Evolutionary conservation across 1,139 yeast species (phyloP).

Genomic region (Arxiozyma heterogenica): DNA sequence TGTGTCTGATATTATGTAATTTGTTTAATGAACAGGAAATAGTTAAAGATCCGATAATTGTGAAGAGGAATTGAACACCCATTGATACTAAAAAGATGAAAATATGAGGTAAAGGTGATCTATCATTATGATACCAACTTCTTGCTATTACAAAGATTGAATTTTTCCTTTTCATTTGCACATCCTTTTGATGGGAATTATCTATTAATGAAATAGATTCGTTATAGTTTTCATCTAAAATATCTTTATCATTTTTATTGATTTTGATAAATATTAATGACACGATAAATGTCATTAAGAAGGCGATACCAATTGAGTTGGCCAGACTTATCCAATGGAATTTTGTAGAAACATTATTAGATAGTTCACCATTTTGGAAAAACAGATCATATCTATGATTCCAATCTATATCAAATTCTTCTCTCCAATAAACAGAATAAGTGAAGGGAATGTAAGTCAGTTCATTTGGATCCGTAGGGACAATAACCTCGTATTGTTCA

Average conservation of each 20-base stretch:
- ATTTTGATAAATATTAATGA: conserved; percentile 12
- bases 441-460: conserved; percentile 56
- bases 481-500: conserved; percentile 43
- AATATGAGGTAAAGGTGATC: conserved; percentile 9
- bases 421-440: conserved; percentile 84
- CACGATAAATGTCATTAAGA: conserved; percentile 17
- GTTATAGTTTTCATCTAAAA: not conserved
- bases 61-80: conserved; percentile 64
- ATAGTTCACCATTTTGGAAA: conserved; percentile 43
- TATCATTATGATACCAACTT: conserved; percentile 15
- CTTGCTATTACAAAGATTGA: conserved; percentile 8
- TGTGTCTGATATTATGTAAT: conserved; percentile 56
- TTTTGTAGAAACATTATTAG: conserved; percentile 13
- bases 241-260: conserved; percentile 2
- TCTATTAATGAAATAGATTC: not conserved
- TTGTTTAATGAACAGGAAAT: conserved; percentile 51
- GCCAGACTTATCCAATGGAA: conserved; percentile 27
- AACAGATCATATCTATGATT: conserved; percentile 68
- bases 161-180: not conserved
- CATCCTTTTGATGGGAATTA: not conserved
- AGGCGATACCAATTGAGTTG: conserved; percentile 20
- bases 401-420: conserved; percentile 61
- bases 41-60: conserved; percentile 50
- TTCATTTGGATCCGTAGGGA: conserved; percentile 29
- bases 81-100: conserved; percentile 56